Evolutionary conservation across 257 asterid genomes (phyloP).

Genomic region (Voacanga thouarsii): DNA sequence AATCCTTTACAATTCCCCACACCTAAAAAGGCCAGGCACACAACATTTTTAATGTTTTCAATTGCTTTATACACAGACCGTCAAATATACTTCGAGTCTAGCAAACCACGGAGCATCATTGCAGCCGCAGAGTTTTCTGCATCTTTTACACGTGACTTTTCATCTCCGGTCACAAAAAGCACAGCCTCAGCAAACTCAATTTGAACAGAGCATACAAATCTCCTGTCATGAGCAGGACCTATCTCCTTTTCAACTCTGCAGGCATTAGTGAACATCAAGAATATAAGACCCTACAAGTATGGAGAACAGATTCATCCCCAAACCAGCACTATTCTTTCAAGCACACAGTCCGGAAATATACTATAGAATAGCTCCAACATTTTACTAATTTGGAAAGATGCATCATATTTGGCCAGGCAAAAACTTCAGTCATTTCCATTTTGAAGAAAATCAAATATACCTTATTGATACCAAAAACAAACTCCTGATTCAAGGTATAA

Average conservation of each 20-base stretch:
- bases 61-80: background rate
- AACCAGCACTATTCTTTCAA: background rate
- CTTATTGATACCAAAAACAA: background rate
- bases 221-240: slow-evolving; percentile 61
- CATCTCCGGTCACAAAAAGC: slow-evolving; percentile 41
- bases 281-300: background rate
- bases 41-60: background rate
- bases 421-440: too few relatives aligned
- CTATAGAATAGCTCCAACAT: background rate
- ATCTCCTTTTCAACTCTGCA: slow-evolving; percentile 51
- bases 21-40: background rate
- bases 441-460: background rate
- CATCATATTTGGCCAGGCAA: too few relatives aligned
- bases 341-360: background rate
- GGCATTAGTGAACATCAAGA: slow-evolving; percentile 7
- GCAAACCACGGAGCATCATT: slow-evolving; percentile 45
- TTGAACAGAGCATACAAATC: slow-evolving; percentile 58
- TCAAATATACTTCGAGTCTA: slow-evolving; percentile 32
- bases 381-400: background rate
- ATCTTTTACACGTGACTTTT: slow-evolving; percentile 50
- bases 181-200: slow-evolving; percentile 31
- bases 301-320: background rate
- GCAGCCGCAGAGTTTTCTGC: slow-evolving; percentile 90
- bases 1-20: background rate
- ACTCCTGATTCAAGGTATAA: background rate